phyloP scores from a whole-genome alignment of 106 monocot species.

The Phalaenopsis equestris region DNA sequence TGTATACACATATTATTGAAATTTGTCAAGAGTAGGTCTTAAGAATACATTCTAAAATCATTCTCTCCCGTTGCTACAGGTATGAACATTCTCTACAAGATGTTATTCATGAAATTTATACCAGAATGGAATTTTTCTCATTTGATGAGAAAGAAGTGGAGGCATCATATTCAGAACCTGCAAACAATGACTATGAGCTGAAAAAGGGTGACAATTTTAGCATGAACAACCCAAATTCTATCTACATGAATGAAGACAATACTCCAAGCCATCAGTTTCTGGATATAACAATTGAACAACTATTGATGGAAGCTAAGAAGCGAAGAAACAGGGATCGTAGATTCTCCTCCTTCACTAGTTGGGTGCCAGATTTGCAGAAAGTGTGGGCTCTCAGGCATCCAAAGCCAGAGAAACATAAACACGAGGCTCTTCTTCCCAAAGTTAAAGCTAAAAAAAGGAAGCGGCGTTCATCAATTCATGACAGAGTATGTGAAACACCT shows the following conservation, averaged over 20 bases:
- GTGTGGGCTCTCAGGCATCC: conserved; percentile 70
- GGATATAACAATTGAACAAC: conserved; percentile 13
- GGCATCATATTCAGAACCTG: conserved; percentile 30
- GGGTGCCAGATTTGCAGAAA: conserved; percentile 64
- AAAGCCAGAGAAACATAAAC: conserved; percentile 14
- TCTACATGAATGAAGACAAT: background rate
- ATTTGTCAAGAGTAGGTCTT: background rate
- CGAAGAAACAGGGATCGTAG: conserved; percentile 60
- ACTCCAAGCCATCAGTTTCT: background rate
- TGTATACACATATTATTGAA: background rate
- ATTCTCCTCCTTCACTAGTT: conserved; percentile 60
- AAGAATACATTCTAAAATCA: background rate
- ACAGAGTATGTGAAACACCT: conserved; percentile 82
- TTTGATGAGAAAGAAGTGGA: conserved; percentile 46
- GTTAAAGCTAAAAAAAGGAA: conserved; percentile 29
- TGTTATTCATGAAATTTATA: conserved; percentile 57
- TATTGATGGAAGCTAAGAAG: conserved; percentile 44
- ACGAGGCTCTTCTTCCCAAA: conserved; percentile 2
- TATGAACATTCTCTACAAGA: conserved; percentile 45
- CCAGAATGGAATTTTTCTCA: conserved; percentile 70
- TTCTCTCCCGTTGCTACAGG: conserved; percentile 26
- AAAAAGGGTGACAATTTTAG: conserved; percentile 11
- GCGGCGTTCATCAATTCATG: conserved; percentile 14
- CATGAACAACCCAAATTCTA: background rate
- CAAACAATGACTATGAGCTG: conserved; percentile 35